A percentile compares a stretch with the other conserved stretches of the same genome.
Conservation (phyloP, 192 early-diverging fungal species). For the Linnemannia elongata region DNA sequence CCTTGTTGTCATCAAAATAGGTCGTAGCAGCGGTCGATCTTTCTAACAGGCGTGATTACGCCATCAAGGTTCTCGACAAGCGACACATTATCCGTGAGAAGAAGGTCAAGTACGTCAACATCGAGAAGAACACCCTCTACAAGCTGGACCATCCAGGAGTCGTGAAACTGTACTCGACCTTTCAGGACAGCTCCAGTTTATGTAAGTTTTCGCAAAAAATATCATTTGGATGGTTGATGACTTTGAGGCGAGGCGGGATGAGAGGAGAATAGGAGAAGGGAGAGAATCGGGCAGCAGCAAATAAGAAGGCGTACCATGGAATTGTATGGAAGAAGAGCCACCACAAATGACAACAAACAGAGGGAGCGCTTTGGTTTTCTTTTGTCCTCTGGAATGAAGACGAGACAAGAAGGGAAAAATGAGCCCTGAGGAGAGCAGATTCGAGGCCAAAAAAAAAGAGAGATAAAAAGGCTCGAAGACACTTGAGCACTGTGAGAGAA, state of each 20-base stretch:
- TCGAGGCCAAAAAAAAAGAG: not conserved
- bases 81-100: conserved; percentile 94
- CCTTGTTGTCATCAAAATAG: conserved; percentile 17
- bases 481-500: not conserved
- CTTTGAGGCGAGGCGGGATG: not conserved
- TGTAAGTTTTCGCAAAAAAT: conserved; percentile 62
- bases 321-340: not conserved
- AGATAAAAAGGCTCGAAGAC: not conserved
- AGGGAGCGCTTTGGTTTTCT: not conserved
- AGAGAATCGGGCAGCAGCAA: not conserved
- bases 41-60: conserved; percentile 77
- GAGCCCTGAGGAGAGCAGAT: not conserved
- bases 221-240: not conserved
- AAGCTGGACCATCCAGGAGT: conserved; percentile 90
- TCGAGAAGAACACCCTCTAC: conserved; percentile 93
- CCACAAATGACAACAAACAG: not conserved
- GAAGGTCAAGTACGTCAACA: conserved; percentile 96
- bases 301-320: not conserved
- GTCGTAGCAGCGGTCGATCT: conserved; percentile 86
- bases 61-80: conserved; percentile 93
- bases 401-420: not conserved
- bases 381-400: not conserved
- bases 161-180: conserved; percentile 95
- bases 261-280: not conserved
- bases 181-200: conserved; percentile 90